phyloP scores from a whole-genome alignment of 495 filamentous ascomycete genomes.

The Xylaria cubensis region DNA sequence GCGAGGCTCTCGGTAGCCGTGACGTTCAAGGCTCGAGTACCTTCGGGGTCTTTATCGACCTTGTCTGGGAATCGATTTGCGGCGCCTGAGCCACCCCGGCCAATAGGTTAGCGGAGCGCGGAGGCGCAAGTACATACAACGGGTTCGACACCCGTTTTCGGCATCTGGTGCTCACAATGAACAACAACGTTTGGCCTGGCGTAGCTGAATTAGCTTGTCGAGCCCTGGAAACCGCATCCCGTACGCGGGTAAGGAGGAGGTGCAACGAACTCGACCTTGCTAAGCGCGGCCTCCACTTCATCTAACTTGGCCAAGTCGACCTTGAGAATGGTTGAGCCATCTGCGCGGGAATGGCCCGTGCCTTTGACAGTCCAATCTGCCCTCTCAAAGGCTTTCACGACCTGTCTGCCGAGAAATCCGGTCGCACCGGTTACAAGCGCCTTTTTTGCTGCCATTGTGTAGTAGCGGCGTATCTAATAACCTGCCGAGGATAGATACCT shows the following conservation, averaged over 20 bases:
- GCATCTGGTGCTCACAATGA: conserved; percentile 67
- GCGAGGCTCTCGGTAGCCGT: conserved; percentile 73
- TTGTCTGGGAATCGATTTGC: conserved; percentile 91
- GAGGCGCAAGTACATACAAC: background rate
- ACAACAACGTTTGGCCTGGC: conserved; percentile 79
- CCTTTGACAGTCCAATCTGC: conserved; percentile 78
- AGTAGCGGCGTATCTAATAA: background rate
- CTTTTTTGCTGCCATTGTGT: conserved; percentile 49
- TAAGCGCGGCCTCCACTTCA: conserved; percentile 68
- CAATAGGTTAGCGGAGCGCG: background rate
- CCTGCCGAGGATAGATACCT: background rate
- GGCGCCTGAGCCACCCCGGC: conserved; percentile 62
- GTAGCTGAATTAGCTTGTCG: conserved; percentile 20
- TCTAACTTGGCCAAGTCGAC: conserved; percentile 69
- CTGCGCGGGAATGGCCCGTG: conserved; percentile 76
- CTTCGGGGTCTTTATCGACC: conserved; percentile 78
- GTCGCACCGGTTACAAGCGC: conserved; percentile 86
- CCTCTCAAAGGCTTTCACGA: conserved; percentile 73
- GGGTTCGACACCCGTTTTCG: conserved; percentile 11
- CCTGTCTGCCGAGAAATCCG: conserved; percentile 82
- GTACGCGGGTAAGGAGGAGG: background rate
- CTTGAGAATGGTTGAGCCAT: conserved; percentile 75
- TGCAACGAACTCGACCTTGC: conserved; percentile 64
- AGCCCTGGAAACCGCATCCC: background rate
- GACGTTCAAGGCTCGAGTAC: conserved; percentile 77